Conservation (phyloP, 1,284 basidiomycete species). For the Laetiporus sulphureus region DNA sequence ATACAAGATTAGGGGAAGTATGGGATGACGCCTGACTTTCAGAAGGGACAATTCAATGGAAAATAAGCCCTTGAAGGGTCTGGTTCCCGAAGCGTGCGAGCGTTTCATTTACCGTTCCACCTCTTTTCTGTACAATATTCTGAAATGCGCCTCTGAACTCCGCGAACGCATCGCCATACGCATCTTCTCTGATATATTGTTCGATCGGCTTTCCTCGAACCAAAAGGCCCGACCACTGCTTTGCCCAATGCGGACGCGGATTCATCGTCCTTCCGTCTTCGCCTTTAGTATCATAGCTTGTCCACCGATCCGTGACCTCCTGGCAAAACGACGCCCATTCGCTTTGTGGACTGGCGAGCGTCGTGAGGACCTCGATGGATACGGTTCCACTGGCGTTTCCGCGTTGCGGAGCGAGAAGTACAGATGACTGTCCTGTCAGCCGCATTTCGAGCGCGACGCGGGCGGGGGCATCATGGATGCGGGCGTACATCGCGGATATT, state of each 20-base stretch:
- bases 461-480: conserved; percentile 9
- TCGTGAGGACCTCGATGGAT: conserved; percentile 13
- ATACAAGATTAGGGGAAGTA: too few relatives aligned
- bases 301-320: conserved; percentile 12
- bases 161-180: conserved; percentile 10
- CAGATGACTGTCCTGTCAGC: conserved; percentile 9
- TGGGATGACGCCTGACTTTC: too few relatives aligned
- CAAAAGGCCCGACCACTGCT: conserved; percentile 9
- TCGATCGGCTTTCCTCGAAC: conserved; percentile 8
- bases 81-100: conserved; percentile 8
- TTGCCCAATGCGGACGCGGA: conserved; percentile 13
- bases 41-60: too few relatives aligned
- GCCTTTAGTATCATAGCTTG: conserved; percentile 5
- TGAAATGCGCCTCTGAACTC: conserved; percentile 9
- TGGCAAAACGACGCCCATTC: conserved; percentile 12
- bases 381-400: conserved; percentile 9
- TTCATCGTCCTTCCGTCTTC: conserved; percentile 2
- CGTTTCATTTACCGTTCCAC: conserved; percentile 7
- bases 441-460: conserved; percentile 13
- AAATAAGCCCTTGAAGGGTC: conserved; percentile 8
- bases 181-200: conserved; percentile 12
- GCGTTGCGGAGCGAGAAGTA: conserved; percentile 11
- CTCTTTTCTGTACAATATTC: conserved; percentile 6
- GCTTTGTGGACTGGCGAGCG: conserved; percentile 7
- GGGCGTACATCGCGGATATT: conserved; percentile 9